Evolutionary conservation across 768 basidiomycete species (phyloP), one percentile per base, ranked within the genome.

Genomic region (Inosperma sp.): DNA sequence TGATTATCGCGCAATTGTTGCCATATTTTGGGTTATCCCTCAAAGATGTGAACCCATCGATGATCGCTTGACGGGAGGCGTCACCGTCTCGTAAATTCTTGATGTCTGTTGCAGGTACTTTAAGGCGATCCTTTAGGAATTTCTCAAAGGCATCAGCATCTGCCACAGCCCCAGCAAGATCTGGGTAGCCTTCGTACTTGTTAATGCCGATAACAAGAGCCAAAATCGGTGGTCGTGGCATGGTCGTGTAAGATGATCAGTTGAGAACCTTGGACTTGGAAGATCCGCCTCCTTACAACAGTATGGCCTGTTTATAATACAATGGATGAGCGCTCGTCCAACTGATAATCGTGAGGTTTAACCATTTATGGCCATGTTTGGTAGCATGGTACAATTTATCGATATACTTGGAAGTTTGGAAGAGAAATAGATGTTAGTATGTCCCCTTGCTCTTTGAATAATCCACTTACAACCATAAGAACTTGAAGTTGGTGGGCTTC

Each of bases 141-240:
- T 57, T 29, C 40, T 65, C 62, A 39, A 78, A 63, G 6, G 64
- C 63, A 49, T 71, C 60, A 0, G 76, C 75, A 49, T 78, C 77
- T 5, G 58, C 54, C 5, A 68, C 68, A 4, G 74, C 74, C 16
- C 67, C 70, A 8, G 33, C 48, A 42, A 77, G 68, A 40, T 67
- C 56, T 4, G 22, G 19, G 49, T 62, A 59, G 5, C 53, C 54
- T 13, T 41, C 16, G 42, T 77, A 77, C 34, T 64, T 31, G 50
- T 76, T 67, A 42, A 77, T 75, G 10, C 74, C 76, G 34, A 77
- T 71, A 42, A 75, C 62, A 21, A 77, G 62, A 7, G 73, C 73
- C 12, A 72, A 70, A 39, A 74, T 62, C 30, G 58, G 50, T 23
- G 60, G 56, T 14, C 33, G 26, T 13, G 25, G 22, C 21, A 25